These are phyloP conservation scores for Passiflora organensis DNA, from an alignment of 345 rosid genomes.

Conservation along the genomic window DNA sequence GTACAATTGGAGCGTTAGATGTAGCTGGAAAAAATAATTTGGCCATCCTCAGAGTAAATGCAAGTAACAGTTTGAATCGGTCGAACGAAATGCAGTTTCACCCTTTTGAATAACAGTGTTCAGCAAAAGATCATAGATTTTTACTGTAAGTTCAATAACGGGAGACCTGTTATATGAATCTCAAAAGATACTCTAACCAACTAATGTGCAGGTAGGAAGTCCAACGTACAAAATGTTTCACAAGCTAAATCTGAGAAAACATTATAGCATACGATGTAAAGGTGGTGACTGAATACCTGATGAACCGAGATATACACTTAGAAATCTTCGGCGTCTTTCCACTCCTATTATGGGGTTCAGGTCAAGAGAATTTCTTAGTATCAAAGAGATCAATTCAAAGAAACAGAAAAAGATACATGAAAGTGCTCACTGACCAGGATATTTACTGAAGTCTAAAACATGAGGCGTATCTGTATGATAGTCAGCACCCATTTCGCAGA, in stretches of 20 bases:
- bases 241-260: not conserved
- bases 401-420: not conserved
- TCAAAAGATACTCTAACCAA: not conserved
- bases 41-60: no score
- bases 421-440: conserved; percentile 20
- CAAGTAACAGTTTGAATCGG: no score
- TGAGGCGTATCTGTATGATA: conserved; percentile 31
- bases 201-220: not conserved
- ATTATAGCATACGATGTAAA: not conserved
- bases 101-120: conserved; percentile 1
- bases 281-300: conserved; percentile 63
- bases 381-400: not conserved
- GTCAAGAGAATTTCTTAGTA: not conserved
- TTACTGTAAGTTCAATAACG: not conserved
- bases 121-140: not conserved
- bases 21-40: no score
- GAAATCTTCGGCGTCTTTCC: conserved; percentile 68
- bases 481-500: conserved; percentile 34
- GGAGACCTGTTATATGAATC: not conserved
- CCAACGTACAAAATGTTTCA: not conserved
- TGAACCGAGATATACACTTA: conserved; percentile 49
- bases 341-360: conserved; percentile 42
- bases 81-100: no score
- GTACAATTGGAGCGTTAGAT: no score
- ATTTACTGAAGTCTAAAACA: conserved; percentile 24